Evolutionary conservation across 2,329 filamentous ascomycete genomes (phyloP), one percentile per base, ranked within the genome.

Genomic region (Alternaria incomplexa): DNA sequence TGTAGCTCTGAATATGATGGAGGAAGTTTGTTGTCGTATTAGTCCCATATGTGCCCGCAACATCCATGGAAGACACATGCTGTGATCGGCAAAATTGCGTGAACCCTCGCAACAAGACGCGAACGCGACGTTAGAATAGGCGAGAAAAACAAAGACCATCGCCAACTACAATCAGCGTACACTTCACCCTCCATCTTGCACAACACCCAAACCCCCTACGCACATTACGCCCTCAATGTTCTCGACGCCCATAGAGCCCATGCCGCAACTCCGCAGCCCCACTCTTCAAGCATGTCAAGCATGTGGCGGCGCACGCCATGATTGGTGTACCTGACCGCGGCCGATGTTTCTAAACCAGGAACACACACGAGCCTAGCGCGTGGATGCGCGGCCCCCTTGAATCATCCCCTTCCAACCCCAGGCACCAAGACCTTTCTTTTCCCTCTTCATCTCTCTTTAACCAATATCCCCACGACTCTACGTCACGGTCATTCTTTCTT

Each of bases 401-500:
- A 69, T 65, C 63, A 72, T 67, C 57, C 67, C 59, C 63, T 65
- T 43, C 56, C 56, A 63, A 58, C 61, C 59, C 56, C 53, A 52
- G 48, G 23, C 45, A 58, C 12, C 45, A 32, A 28, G 32, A 12
- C 44, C 57, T 55, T 55, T 36, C 63, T 57, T 44, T 65, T 68
- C 61, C 66, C 60, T 64, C 55, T 52, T 60, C 57, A 52, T 56
- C 50, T 53, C 58, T 60, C 62, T 51, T 58, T 32, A 52, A 23
- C 30, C 48, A 52, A 36, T 52, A 20, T 58, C 56, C n/a, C 36
- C 60, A 54, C 56, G 56, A 64, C 65, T 65, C 56, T 56, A 68
- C 66, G 66, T 70, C 64, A 71, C 73, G 70, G 65, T 67, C 72
- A 64, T 62, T 74, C 73, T 54, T 73, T 73, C 67, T 58, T 46